Percentiles rank a stretch among this genome's conserved stretches.
Evolutionary conservation across 1,139 yeast genomes (phyloP).

Genomic region (Geotrichum australiense): DNA sequence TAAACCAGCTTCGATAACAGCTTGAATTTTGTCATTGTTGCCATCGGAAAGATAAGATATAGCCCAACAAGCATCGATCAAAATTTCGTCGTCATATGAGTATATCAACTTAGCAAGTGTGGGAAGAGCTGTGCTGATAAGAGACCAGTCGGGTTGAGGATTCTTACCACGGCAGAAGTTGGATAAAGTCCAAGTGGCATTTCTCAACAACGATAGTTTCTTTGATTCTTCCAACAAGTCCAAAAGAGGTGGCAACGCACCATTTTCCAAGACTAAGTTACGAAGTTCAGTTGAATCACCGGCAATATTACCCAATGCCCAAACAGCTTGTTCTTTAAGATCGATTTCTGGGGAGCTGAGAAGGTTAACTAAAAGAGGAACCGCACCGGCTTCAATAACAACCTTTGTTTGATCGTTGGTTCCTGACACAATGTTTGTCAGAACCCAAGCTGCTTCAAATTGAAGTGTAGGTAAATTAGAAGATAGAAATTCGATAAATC

Average conservation of each 20-base stretch:
- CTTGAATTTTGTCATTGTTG: slow-evolving; percentile 85
- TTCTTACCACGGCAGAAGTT: slow-evolving; percentile 93
- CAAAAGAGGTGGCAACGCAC: slow-evolving; percentile 86
- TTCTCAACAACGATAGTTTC: slow-evolving; percentile 74
- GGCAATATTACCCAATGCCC: slow-evolving; percentile 99
- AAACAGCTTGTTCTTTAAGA: slow-evolving; percentile 95
- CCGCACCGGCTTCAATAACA: slow-evolving; percentile 91
- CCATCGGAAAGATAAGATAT: slow-evolving; percentile 93
- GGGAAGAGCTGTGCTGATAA: slow-evolving; percentile 83
- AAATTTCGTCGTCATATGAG: slow-evolving; percentile 85
- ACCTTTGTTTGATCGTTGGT: slow-evolving; percentile 72
- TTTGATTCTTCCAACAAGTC: slow-evolving; percentile 71
- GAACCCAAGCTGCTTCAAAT: slow-evolving; percentile 98
- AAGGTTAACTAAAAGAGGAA: slow-evolving; percentile 80
- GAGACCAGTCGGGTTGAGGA: slow-evolving; percentile 93
- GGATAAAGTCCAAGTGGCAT: slow-evolving; percentile 97
- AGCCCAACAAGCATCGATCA: slow-evolving; percentile 99
- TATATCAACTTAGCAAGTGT: slow-evolving; percentile 86
- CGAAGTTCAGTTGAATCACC: slow-evolving; percentile 90
- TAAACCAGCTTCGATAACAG: slow-evolving; percentile 92
- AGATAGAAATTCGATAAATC: slow-evolving; percentile 77
- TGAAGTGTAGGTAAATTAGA: slow-evolving; percentile 79
- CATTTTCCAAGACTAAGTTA: slow-evolving; percentile 76
- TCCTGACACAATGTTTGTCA: slow-evolving; percentile 97
- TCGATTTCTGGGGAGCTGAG: slow-evolving; percentile 76